Conservation (phyloP, 2,329 filamentous ascomycete genomes). For the Bimuria novae-zelandiae region DNA sequence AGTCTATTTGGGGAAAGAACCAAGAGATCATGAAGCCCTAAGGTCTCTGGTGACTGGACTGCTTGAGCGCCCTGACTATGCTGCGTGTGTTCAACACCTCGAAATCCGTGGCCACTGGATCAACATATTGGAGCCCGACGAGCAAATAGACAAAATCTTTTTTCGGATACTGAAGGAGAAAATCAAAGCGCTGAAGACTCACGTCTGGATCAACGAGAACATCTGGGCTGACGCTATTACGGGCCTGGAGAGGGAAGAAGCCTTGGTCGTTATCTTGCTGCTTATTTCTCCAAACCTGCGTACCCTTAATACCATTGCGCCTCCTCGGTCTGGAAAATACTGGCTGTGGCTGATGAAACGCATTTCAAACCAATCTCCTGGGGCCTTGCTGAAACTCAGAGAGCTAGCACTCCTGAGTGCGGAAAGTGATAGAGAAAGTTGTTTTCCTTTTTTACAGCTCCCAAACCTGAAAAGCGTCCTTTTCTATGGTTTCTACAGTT, state of each 20-base stretch:
- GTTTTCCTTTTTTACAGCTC: neutral
- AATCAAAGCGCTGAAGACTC: neutral
- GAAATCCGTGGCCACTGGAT: conserved; percentile 4
- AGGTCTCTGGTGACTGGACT: neutral
- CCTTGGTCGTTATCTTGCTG: neutral
- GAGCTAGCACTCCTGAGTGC: neutral
- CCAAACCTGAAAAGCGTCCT: neutral
- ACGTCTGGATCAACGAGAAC: neutral
- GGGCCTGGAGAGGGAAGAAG: conserved; percentile 1
- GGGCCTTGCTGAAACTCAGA: neutral
- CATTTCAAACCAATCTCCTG: neutral
- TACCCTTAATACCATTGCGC: neutral
- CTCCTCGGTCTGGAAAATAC: neutral
- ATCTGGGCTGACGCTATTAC: neutral
- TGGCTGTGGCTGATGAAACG: neutral
- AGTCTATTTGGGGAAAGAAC: neutral
- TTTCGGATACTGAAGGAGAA: neutral
- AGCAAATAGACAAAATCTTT: neutral
- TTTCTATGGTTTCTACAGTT: neutral
- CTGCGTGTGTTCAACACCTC: conserved; percentile 1
- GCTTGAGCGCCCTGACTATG: neutral
- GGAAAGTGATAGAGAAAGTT: neutral
- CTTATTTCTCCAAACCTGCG: neutral
- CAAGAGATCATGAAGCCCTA: neutral
- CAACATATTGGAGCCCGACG: neutral